A percentile compares a stretch with the other conserved stretches of the same genome.
phyloP scores from a whole-genome alignment of 2,329 filamentous ascomycete species.

The Tolypocladium album region DNA sequence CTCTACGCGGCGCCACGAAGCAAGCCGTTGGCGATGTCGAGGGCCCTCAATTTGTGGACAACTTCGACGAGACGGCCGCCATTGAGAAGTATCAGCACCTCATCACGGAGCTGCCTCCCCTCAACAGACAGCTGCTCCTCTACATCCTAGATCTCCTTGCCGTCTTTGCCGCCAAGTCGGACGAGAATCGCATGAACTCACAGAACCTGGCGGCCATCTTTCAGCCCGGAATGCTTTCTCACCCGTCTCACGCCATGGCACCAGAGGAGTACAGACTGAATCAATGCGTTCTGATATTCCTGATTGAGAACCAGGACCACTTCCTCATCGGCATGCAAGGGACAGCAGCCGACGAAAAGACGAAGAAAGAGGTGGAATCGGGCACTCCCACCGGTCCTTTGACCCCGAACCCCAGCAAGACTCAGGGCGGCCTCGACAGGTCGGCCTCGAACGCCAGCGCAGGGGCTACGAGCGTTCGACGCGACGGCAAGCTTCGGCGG shows the following conservation, averaged over 20 bases:
- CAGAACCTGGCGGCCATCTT: constrained; percentile 94
- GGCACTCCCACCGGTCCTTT: constrained; percentile 43
- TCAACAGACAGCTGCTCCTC: constrained; percentile 86
- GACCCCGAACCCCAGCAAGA: constrained; percentile 40
- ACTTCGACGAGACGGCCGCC: constrained; percentile 51
- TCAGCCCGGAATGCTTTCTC: constrained; percentile 90
- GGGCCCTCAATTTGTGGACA: constrained; percentile 58
- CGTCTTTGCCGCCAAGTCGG: constrained; percentile 93
- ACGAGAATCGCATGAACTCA: constrained; percentile 94
- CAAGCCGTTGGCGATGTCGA: constrained; percentile 63
- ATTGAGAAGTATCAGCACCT: constrained; percentile 78
- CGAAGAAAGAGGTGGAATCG: constrained; percentile 53
- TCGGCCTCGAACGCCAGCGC: constrained; percentile 84
- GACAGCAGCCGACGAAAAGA: constrained; percentile 87
- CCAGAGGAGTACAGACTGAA: constrained; percentile 89
- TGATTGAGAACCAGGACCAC: constrained; percentile 97
- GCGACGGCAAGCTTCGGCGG: constrained; percentile 67
- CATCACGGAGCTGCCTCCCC: constrained; percentile 83
- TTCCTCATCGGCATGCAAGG: constrained; percentile 98
- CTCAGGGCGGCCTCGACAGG: constrained; percentile 36
- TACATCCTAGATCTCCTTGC: constrained; percentile 94
- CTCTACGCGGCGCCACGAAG: constrained; percentile 60
- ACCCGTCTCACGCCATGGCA: constrained; percentile 90
- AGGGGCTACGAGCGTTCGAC: constrained; percentile 75
- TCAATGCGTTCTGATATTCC: constrained; percentile 92